phyloP scores from a whole-genome alignment of 768 basidiomycete species.

The Nidula microcarpa region DNA sequence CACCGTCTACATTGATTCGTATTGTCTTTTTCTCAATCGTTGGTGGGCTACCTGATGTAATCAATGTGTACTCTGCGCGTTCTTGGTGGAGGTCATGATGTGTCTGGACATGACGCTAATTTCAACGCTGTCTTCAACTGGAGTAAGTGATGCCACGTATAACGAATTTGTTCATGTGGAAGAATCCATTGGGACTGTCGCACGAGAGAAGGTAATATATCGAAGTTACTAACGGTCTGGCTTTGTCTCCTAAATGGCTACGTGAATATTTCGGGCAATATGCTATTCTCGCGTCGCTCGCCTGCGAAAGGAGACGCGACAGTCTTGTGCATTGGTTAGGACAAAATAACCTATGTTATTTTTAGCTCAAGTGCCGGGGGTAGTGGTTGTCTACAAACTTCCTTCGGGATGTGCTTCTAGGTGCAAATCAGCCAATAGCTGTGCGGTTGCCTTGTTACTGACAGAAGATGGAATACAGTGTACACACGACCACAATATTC shows the following conservation, averaged over 20 bases:
- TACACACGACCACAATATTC: too few relatives aligned
- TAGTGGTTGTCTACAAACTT: neutral
- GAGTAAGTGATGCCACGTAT: slow-evolving; percentile 17
- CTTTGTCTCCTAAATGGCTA: slow-evolving; percentile 2
- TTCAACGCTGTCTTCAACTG: neutral
- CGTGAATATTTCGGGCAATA: neutral
- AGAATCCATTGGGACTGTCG: slow-evolving; percentile 32
- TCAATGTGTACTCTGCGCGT: slow-evolving; percentile 47
- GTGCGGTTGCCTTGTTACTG: neutral
- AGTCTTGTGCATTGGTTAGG: slow-evolving; percentile 7
- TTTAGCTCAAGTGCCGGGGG: neutral
- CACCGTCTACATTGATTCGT: slow-evolving; percentile 33
- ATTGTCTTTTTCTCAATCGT: slow-evolving; percentile 36
- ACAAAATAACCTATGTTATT: slow-evolving; percentile 11
- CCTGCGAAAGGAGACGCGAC: slow-evolving; percentile 12
- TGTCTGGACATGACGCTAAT: slow-evolving; percentile 25
- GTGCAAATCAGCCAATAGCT: slow-evolving; percentile 2
- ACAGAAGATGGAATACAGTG: too few relatives aligned
- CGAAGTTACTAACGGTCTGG: slow-evolving; percentile 32
- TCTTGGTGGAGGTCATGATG: slow-evolving; percentile 51
- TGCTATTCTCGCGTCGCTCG: slow-evolving; percentile 1
- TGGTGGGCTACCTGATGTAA: slow-evolving; percentile 24
- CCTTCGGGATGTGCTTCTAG: slow-evolving; percentile 4
- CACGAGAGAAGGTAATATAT: slow-evolving; percentile 48
- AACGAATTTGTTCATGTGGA: slow-evolving; percentile 48